Base-by-base conservation (phyloP, 805 yeast genomes). In the Yarrowia hollandica region DNA sequence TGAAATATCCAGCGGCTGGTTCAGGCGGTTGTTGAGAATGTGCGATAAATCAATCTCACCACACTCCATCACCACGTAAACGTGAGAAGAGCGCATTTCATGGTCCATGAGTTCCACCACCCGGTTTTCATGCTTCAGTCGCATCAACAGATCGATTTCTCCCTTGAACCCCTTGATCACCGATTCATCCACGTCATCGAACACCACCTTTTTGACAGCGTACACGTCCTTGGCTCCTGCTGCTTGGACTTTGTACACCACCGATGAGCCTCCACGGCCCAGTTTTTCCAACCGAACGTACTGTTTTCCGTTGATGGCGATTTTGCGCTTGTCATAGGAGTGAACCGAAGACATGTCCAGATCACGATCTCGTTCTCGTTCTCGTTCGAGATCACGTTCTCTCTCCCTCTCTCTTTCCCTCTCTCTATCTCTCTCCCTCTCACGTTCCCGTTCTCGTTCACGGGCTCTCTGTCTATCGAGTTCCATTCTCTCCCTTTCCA, bases 191-290 rank as follows among this genome's bases (percentile, higher is more conserved):
- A 85, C 85, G 66, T 86, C 90, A n/a, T 70, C 72, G 69, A 88
- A 84, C 1, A 82, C 75, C 1, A 91, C 96, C 63, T 85, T 81
- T 67, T 91, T 91, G 34, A 92, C 75, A 0, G 98, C 98, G 69
- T 80, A 88, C 0, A 81, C 72, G 64, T 79, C 82, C 44, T 52
- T 52, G 62, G 82, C 82, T 48, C 78, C 78, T 64, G 64, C 63
- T 0, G 81, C 75, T 64, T 80, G 85, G 1, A 86, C 94, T 69
- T 85, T 87, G 74, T 85, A 91, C 18, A 91, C 98, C 68, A 86
- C 89, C 0, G 97, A 90, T 0, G 97, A 81, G 0, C 97, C 98
- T 22, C 97, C 98, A 69, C 87, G 81, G 5, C 97, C 98, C 16
- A 91, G 70, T 12, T 88, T 74, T 67, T 90, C 97, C 23, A 88